Conservation (phyloP, 164 flowering plant genomes). For the Protea cynaroides region DNA sequence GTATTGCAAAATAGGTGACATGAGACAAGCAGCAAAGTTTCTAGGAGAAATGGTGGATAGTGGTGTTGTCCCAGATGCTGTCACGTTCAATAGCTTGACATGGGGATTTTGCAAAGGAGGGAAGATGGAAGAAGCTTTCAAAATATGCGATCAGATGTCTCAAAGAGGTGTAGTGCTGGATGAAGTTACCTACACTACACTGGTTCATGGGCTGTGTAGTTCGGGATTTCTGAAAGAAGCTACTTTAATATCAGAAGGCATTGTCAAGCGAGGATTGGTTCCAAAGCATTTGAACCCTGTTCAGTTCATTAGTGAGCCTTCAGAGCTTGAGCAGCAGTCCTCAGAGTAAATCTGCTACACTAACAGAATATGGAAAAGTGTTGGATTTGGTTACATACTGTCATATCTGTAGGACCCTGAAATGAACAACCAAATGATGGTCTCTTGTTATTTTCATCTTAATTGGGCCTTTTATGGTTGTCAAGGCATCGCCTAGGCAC, state of each 20-base stretch:
- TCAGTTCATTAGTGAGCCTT: background rate
- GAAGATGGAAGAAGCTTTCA: conserved; percentile 27
- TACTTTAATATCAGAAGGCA: background rate
- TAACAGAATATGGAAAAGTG: too few relatives aligned
- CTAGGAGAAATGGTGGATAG: conserved; percentile 34
- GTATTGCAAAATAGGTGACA: conserved; percentile 34
- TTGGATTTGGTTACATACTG: background rate
- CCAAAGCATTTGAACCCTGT: background rate
- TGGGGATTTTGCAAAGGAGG: conserved; percentile 33
- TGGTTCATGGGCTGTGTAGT: conserved; percentile 24
- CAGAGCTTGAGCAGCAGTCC: background rate
- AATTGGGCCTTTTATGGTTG: too few relatives aligned
- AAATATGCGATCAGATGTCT: conserved; percentile 26
- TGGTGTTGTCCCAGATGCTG: conserved; percentile 44
- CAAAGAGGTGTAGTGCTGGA: conserved; percentile 22
- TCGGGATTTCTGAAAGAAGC: background rate
- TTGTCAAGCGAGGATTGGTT: background rate
- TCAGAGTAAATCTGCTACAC: background rate
- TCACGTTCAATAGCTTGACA: conserved; percentile 40
- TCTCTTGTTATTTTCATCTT: background rate
- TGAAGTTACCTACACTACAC: conserved; percentile 35
- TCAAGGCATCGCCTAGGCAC: too few relatives aligned
- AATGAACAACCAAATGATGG: background rate
- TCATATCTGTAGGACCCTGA: background rate
- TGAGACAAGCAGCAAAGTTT: conserved; percentile 33